These are phyloP conservation scores for Cryphonectria nitschkei DNA, from an alignment of 2,329 filamentous ascomycete species.

Conservation along the genomic window DNA sequence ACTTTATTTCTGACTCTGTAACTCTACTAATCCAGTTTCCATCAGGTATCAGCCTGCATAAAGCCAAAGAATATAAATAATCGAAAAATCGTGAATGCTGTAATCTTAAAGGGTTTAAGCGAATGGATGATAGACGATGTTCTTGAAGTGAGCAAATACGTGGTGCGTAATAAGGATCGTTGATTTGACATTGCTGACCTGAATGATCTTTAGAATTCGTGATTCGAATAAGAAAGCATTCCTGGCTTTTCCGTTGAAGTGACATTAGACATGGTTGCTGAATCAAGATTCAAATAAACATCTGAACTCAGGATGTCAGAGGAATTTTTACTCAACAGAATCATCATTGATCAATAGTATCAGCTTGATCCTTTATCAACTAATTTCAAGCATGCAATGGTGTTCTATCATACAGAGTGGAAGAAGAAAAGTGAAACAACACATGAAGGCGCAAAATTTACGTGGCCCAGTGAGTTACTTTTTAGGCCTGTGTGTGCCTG, in stretches of 20 bases:
- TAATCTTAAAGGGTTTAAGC: background rate
- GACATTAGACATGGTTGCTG: no score
- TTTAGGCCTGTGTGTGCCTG: no score
- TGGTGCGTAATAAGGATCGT: background rate
- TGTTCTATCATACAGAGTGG: no score
- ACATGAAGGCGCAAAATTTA: no score
- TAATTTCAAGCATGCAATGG: no score
- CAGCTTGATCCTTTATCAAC: no score
- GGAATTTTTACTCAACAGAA: no score
- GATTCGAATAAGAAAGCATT: background rate
- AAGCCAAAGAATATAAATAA: background rate
- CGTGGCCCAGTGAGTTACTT: no score
- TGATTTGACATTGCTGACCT: background rate
- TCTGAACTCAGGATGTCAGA: no score
- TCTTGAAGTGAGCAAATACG: background rate
- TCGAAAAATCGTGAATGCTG: background rate
- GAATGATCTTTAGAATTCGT: background rate
- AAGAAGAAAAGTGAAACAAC: no score
- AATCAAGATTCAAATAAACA: background rate
- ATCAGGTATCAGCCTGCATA: background rate
- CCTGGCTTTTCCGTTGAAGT: no score
- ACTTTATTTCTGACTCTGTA: background rate
- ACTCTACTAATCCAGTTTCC: background rate
- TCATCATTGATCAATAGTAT: no score
- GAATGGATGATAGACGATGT: background rate